Evolutionary conservation across 306 rosid genomes (phyloP).

Genomic region (Erythrophleum fordii): DNA sequence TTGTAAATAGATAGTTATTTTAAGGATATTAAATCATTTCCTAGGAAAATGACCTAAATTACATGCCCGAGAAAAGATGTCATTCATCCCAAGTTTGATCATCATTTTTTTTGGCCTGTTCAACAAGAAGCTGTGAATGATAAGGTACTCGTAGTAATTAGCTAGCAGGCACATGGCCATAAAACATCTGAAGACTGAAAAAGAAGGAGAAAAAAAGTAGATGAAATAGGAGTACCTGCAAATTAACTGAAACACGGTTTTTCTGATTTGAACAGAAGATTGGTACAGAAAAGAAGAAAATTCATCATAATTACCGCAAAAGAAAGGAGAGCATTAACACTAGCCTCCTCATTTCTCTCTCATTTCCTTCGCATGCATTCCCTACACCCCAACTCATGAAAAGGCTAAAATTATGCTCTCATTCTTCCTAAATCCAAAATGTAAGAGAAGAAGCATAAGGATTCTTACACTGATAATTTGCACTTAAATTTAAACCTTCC

Average conservation of each 20-base stretch:
- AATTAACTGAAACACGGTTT: slow-evolving; percentile 46
- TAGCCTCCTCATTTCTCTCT: slow-evolving; percentile 51
- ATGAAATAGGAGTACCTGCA: slow-evolving; percentile 13
- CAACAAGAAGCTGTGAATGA: too few species aligned
- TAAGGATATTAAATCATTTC: too few species aligned
- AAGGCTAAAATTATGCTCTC: slow-evolving; percentile 83
- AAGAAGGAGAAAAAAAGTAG: background rate
- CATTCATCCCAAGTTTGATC: too few species aligned
- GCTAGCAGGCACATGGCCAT: background rate
- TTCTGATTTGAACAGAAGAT: slow-evolving; percentile 39
- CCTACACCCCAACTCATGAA: slow-evolving; percentile 37
- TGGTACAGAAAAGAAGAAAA: slow-evolving; percentile 49
- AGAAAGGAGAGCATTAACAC: slow-evolving; percentile 62
- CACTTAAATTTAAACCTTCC: background rate
- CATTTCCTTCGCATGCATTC: slow-evolving; percentile 20
- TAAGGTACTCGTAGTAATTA: too few species aligned
- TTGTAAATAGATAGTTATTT: too few species aligned
- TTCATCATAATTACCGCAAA: background rate
- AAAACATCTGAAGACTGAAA: background rate
- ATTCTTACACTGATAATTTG: slow-evolving; percentile 33
- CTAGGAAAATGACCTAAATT: too few species aligned
- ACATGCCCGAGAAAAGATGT: too few species aligned
- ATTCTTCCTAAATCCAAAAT: slow-evolving; percentile 47
- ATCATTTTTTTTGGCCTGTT: too few species aligned
- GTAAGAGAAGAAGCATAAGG: background rate